Evolutionary conservation across 805 yeast genomes (phyloP), one percentile per base, ranked within the genome.

Genomic region (Sugiyamaella americana): DNA sequence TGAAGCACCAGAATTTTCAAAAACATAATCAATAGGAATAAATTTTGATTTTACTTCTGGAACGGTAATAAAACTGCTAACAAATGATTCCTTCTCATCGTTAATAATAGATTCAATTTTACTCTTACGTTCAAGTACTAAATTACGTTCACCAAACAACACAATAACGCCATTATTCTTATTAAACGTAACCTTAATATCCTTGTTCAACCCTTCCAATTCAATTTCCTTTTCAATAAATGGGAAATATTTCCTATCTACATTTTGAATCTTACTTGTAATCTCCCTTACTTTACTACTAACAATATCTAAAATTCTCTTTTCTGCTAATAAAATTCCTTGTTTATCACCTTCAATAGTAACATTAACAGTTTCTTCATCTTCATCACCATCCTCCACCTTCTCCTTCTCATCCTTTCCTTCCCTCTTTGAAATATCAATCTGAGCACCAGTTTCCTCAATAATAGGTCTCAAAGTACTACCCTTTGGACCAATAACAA

Each of bases 401-500:
- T 22, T 62, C 44, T 5, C 37, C n/a, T n/a, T n/a, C 10, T 17
- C 43, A 22, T 20, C 21, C 20, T 39, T 39, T 29, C 22, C 24
- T 17, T 29, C 32, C 13, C 26, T 13, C 40, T 47, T 51, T 52
- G 26, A 83, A 58, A 89, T 80, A 57, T 85, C 85, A 55, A 89
- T 78, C 55, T 74, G 84, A 44, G 80, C 80, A 42, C 78, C 82
- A 41, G 85, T 75, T 32, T 75, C 70, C 44, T 75, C 83, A 41
- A 84, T 73, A 53, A 89, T 85, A 49, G 93, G 89, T 63, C 80
- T 85, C 66, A 89, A 77, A 51, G 74, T 82, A 57, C 74, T 76
- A 62, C 98, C 98, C 62, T 82, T 85, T 38, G 89, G 75, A 49
- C 98, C 98, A 66, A 89, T 89, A 49, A 89, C 78, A 42, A 78